A percentile compares a stretch with the other conserved stretches of the same genome.
These are phyloP conservation scores for Penicillium paxilli DNA, from an alignment of 495 filamentous ascomycete genomes.

Conservation along the genomic window DNA sequence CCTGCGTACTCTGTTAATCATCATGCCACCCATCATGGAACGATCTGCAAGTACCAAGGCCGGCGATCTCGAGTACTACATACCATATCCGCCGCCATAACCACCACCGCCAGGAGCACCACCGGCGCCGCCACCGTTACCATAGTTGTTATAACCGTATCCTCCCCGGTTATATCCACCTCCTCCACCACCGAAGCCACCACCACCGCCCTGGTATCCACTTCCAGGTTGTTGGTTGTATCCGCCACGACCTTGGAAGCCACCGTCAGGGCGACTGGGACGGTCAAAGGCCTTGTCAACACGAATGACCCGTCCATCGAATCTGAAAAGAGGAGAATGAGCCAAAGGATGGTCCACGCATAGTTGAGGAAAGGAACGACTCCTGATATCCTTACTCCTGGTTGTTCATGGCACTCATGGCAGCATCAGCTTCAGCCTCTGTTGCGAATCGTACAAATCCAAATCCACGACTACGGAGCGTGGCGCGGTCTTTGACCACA, in stretches of 20 bases:
- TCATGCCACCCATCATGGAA: not conserved
- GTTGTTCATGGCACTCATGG: slow-evolving; percentile 87
- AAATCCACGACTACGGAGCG: slow-evolving; percentile 92
- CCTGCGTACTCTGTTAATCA: slow-evolving; percentile 7
- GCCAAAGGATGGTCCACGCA: not conserved
- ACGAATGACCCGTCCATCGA: slow-evolving; percentile 93
- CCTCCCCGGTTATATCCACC: slow-evolving; percentile 29
- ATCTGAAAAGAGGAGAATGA: slow-evolving; percentile 51
- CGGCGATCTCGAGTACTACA: not conserved
- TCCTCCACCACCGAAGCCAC: slow-evolving; percentile 31
- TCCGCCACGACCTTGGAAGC: slow-evolving; percentile 48
- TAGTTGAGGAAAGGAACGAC: not conserved
- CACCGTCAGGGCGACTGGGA: slow-evolving; percentile 35
- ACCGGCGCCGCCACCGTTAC: slow-evolving; percentile 29
- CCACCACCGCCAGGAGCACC: slow-evolving; percentile 12
- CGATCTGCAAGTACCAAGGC: not conserved
- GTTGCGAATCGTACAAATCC: slow-evolving; percentile 89
- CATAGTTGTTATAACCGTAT: slow-evolving; percentile 22
- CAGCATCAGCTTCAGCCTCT: slow-evolving; percentile 79
- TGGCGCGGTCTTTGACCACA: slow-evolving; percentile 97
- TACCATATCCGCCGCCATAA: slow-evolving; percentile 23
- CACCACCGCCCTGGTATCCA: slow-evolving; percentile 38
- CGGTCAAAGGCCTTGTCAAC: slow-evolving; percentile 95
- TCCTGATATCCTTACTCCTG: slow-evolving; percentile 66
- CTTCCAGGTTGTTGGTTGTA: slow-evolving; percentile 37